Evolutionary conservation across 2,329 filamentous ascomycete species (phyloP).

Genomic region (Chaetomium strumarium): DNA sequence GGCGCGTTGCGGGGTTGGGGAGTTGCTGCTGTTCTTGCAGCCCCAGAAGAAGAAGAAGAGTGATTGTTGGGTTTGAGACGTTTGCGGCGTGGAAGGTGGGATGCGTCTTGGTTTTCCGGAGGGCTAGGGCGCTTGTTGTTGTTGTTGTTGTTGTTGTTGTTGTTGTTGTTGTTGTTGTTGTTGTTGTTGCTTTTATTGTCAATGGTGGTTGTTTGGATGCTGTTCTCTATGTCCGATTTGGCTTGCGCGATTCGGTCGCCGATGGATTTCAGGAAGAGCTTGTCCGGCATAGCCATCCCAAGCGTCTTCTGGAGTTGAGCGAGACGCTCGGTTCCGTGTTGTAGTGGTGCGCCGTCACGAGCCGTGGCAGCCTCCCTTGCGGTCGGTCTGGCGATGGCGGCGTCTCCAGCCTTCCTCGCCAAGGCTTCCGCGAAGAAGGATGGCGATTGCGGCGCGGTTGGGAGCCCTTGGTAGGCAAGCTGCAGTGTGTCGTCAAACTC

Average conservation of each 20-base stretch:
- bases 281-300: not conserved
- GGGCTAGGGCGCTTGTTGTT: not conserved
- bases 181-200: too few species aligned
- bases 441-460: not conserved
- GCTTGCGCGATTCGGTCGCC: constrained; percentile 1
- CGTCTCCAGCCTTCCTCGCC: not conserved
- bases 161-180: not conserved
- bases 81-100: not conserved
- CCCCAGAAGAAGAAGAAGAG: too few species aligned
- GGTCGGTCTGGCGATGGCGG: not conserved
- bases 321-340: not conserved
- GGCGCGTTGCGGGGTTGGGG: not conserved
- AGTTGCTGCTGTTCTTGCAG: not conserved
- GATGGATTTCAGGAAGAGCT: constrained; percentile 2
- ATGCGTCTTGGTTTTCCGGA: not conserved
- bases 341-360: not conserved
- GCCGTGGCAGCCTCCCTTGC: not conserved
- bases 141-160: not conserved
- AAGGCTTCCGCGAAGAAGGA: not conserved
- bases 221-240: not conserved
- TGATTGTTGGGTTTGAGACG: not conserved
- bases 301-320: not conserved
- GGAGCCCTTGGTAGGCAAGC: not conserved
- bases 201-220: not conserved
- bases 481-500: constrained; percentile 4